Evolutionary conservation across 2,329 filamentous ascomycete genomes (phyloP).

Genomic region (Pyrenochaeta sp.): DNA sequence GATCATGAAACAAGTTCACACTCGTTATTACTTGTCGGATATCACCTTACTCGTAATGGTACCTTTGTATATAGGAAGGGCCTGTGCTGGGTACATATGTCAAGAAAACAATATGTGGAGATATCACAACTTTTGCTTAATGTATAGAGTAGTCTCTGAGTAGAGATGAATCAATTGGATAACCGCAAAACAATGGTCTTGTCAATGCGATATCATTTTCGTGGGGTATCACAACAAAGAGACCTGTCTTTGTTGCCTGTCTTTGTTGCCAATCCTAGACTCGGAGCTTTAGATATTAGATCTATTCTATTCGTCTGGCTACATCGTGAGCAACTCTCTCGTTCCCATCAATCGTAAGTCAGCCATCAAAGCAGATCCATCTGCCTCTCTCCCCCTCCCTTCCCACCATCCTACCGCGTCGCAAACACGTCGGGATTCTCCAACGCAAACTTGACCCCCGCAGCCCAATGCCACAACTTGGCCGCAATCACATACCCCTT

Average conservation of each 20-base stretch:
- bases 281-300: too few relatives aligned
- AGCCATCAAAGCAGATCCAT: too few relatives aligned
- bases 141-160: slow-evolving; percentile 12
- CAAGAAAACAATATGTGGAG: slow-evolving; percentile 4
- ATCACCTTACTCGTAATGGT: slow-evolving; percentile 4
- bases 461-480: slow-evolving; percentile 39
- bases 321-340: too few relatives aligned
- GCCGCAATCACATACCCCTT: slow-evolving; percentile 37
- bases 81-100: slow-evolving; percentile 10
- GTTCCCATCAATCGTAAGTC: too few relatives aligned
- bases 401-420: slow-evolving; percentile 11
- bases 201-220: slow-evolving; percentile 3
- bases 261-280: too few relatives aligned
- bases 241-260: too few relatives aligned
- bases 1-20: slow-evolving; percentile 23
- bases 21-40: slow-evolving; percentile 8
- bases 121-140: slow-evolving; percentile 14
- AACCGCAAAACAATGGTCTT: background rate
- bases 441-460: slow-evolving; percentile 33
- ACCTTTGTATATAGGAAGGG: background rate
- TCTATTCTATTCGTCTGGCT: too few relatives aligned
- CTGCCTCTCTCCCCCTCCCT: slow-evolving; percentile 7
- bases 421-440: slow-evolving; percentile 33
- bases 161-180: background rate
- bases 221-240: too few relatives aligned